Conservation (phyloP, 345 rosid species). For the Linum trigynum region DNA sequence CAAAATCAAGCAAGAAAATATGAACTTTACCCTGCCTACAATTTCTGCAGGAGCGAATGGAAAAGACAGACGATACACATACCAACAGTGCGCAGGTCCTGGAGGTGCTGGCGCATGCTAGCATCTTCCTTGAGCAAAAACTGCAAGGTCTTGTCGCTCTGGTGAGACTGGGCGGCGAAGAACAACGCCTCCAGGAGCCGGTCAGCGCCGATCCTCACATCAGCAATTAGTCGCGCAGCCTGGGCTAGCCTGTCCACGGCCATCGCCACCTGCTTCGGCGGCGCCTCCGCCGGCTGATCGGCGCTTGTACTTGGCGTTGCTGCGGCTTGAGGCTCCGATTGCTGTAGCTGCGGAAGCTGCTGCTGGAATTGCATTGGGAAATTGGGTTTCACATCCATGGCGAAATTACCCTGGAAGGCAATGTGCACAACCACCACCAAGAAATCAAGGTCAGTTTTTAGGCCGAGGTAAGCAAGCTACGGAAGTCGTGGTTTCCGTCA, state of each 20-base stretch:
- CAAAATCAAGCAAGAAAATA: slow-evolving; percentile 6
- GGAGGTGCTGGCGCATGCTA: slow-evolving; percentile 80
- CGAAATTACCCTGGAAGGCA: not conserved
- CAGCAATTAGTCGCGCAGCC: slow-evolving; percentile 82
- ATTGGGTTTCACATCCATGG: slow-evolving; percentile 19
- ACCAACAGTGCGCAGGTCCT: slow-evolving; percentile 72
- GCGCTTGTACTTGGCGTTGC: slow-evolving; percentile 19
- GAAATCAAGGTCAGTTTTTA: too few species aligned
- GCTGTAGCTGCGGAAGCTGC: slow-evolving; percentile 30
- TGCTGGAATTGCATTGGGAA: slow-evolving; percentile 17
- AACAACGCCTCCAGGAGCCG: slow-evolving; percentile 86
- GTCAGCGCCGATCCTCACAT: slow-evolving; percentile 78
- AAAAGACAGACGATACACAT: not conserved
- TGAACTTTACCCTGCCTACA: not conserved
- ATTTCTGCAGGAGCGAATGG: not conserved
- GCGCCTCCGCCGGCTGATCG: slow-evolving; percentile 49
- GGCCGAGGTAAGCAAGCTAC: too few species aligned
- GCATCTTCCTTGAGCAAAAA: slow-evolving; percentile 61
- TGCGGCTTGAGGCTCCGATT: slow-evolving; percentile 18
- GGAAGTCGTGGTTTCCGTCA: too few species aligned
- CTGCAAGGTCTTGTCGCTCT: slow-evolving; percentile 46
- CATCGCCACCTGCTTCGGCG: slow-evolving; percentile 87
- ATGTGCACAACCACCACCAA: not conserved
- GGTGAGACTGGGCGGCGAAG: slow-evolving; percentile 59
- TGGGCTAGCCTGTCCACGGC: slow-evolving; percentile 89